These are phyloP conservation scores for Diaporthe capsici DNA, from an alignment of 2,329 filamentous ascomycete genomes.

Conservation along the genomic window DNA sequence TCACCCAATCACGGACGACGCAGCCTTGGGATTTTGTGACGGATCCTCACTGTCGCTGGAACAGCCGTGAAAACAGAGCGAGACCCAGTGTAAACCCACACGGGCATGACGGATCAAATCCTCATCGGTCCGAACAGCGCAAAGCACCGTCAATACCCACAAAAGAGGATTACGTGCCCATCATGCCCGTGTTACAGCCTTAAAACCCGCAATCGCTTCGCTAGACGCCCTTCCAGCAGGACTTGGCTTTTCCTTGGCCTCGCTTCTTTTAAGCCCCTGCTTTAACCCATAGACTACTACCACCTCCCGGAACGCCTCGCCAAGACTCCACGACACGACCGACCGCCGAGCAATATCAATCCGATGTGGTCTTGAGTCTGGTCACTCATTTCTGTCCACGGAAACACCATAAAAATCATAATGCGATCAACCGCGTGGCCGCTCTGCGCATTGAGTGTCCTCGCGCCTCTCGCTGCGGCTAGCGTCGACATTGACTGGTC, in stretches of 20 bases:
- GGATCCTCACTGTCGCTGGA: background rate
- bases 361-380: conserved; percentile 31
- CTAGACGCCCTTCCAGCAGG: conserved; percentile 1
- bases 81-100: conserved; percentile 33
- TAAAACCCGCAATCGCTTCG: conserved; percentile 34
- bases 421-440: conserved; percentile 39
- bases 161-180: conserved; percentile 33
- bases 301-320: conserved; percentile 10
- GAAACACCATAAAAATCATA: background rate
- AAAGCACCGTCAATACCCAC: conserved; percentile 21
- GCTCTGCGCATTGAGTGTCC: conserved; percentile 28
- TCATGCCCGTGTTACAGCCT: conserved; percentile 25
- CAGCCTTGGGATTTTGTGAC: background rate
- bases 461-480: conserved; percentile 29
- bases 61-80: background rate
- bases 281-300: background rate
- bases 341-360: background rate
- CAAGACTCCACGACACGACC: conserved; percentile 11
- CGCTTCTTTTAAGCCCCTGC: conserved; percentile 31
- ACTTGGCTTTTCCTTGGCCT: conserved; percentile 41
- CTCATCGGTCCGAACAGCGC: conserved; percentile 26
- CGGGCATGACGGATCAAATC: conserved; percentile 25
- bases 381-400: background rate
- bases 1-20: background rate
- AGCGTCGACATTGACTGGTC: conserved; percentile 40